Percentiles rank a stretch among this genome's conserved stretches.
Conservation (phyloP, 371 early-diverging fungal species). For the Mortierella sp. region DNA sequence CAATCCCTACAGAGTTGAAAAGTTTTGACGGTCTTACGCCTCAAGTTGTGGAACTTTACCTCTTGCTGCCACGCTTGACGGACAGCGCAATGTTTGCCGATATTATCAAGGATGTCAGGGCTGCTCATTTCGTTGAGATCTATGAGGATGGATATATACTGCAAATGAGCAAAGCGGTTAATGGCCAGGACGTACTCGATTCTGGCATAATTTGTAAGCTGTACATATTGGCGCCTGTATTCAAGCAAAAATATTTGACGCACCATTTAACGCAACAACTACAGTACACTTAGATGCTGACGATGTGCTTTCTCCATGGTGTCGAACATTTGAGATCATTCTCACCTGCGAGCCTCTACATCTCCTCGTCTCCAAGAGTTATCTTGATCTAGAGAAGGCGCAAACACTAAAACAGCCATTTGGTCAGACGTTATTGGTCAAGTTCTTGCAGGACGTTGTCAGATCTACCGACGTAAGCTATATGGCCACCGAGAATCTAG, state of each 20-base stretch:
- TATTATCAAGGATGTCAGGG: neutral
- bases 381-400: neutral
- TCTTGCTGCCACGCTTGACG: neutral
- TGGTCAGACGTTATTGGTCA: constrained; percentile 5
- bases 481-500: neutral
- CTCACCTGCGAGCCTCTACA: neutral
- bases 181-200: neutral
- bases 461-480: constrained; percentile 9
- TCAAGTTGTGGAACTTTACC: neutral
- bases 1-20: neutral
- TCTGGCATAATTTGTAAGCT: constrained; percentile 12
- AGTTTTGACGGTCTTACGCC: neutral
- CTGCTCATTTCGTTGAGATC: constrained; percentile 16
- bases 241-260: neutral
- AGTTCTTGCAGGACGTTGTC: neutral
- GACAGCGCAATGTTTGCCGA: no score
- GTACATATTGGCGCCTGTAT: neutral
- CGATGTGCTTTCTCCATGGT: neutral
- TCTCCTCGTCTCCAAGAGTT: constrained; percentile 7
- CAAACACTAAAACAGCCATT: constrained; percentile 2
- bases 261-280: neutral
- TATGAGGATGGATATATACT: neutral
- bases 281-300: constrained; percentile 11
- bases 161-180: constrained; percentile 1
- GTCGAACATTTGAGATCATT: constrained; percentile 8